Evolutionary conservation across 768 basidiomycete genomes (phyloP).

Genomic region (Pholiota conissans): DNA sequence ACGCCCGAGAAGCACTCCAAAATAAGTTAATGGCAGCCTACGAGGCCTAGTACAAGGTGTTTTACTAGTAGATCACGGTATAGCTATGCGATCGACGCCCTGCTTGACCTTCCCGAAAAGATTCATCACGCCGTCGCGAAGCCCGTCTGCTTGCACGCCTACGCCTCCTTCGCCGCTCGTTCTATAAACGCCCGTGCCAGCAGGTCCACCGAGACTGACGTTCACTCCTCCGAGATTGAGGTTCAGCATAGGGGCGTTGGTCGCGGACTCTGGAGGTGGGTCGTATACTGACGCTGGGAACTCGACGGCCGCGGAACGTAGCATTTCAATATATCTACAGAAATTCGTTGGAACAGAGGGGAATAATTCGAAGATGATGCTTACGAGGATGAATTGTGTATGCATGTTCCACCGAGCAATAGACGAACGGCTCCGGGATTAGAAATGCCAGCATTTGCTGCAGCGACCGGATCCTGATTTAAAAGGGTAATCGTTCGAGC

Average conservation of each 20-base stretch:
- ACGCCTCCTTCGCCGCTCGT: constrained; percentile 73
- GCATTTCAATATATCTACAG: constrained; percentile 86
- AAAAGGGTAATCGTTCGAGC: constrained; percentile 81
- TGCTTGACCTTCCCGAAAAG: constrained; percentile 89
- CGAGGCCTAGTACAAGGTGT: constrained; percentile 2
- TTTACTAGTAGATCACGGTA: constrained; percentile 34
- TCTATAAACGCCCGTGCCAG: constrained; percentile 83
- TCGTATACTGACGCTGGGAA: constrained; percentile 71
- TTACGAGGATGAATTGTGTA: constrained; percentile 93
- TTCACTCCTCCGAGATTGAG: constrained; percentile 92
- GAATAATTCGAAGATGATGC: constrained; percentile 17
- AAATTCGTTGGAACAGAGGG: constrained; percentile 9
- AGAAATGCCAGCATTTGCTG: constrained; percentile 45
- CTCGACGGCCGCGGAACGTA: constrained; percentile 64
- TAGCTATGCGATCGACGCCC: constrained; percentile 67
- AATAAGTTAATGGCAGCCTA: constrained; percentile 11
- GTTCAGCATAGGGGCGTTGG: constrained; percentile 79
- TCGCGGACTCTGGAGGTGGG: constrained; percentile 72
- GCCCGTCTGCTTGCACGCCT: constrained; percentile 81
- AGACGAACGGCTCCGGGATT: constrained; percentile 69
- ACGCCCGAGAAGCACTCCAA: constrained; percentile 10
- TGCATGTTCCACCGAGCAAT: constrained; percentile 89
- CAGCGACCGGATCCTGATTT: constrained; percentile 73
- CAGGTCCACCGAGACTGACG: constrained; percentile 87
- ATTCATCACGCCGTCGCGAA: constrained; percentile 85